Evolutionary conservation across 2,329 filamentous ascomycete species (phyloP).

Genomic region (Verticillium zaregamsianum): DNA sequence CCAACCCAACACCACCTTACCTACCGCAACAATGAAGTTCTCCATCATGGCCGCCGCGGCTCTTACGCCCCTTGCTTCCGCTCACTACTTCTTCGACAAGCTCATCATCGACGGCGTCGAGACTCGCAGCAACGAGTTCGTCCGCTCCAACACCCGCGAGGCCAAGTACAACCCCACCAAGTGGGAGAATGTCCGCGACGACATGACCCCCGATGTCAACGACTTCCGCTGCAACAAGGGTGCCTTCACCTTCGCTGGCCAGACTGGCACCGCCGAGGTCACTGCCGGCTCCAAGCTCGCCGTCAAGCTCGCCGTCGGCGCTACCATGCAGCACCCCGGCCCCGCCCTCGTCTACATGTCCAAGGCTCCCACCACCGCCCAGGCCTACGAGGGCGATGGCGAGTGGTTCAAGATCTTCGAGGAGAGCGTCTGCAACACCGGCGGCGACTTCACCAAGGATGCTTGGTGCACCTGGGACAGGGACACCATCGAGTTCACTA

Average conservation of each 20-base stretch:
- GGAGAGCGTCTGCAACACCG: slow-evolving; percentile 14
- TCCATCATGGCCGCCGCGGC: neutral
- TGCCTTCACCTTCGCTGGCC: slow-evolving; percentile 15
- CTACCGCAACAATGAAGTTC: slow-evolving; percentile 2
- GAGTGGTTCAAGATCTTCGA: slow-evolving; percentile 24
- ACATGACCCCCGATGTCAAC: neutral
- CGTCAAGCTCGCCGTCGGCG: slow-evolving; percentile 45
- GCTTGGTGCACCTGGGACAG: slow-evolving; percentile 17
- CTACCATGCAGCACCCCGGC: slow-evolving; percentile 42
- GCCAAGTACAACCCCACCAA: slow-evolving; percentile 14
- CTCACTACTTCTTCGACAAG: slow-evolving; percentile 6
- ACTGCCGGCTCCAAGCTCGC: slow-evolving; percentile 42
- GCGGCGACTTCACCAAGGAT: slow-evolving; percentile 13
- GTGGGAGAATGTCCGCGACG: slow-evolving; percentile 5
- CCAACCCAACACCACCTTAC: neutral
- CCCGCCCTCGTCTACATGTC: slow-evolving; percentile 38
- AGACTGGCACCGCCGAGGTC: slow-evolving; percentile 10
- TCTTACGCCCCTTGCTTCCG: neutral
- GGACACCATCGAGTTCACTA: slow-evolving; percentile 23
- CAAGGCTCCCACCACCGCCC: slow-evolving; percentile 36
- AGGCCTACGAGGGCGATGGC: slow-evolving; percentile 39
- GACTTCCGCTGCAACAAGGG: slow-evolving; percentile 17
- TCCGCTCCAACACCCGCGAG: neutral
- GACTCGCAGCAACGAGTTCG: slow-evolving; percentile 1
- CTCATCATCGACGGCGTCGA: slow-evolving; percentile 2